Evolutionary conservation across 305 asterid species (phyloP), one percentile per base, ranked within the genome.

Genomic region (Fraxinus sp.): DNA sequence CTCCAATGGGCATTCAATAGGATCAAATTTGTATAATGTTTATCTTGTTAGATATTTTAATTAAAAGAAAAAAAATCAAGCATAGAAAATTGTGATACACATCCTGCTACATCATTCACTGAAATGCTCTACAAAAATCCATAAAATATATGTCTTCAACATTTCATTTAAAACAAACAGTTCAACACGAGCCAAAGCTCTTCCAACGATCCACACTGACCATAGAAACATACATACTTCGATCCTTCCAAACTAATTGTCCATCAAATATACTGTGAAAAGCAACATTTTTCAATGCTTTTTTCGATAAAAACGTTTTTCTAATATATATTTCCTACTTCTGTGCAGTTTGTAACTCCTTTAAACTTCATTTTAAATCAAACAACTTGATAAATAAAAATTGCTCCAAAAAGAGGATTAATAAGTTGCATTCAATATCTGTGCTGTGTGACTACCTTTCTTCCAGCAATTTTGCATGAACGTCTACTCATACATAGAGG

Each of bases 401-500:
- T 32, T 28, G 72, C 79, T 28, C 26, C 32, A 22, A 30, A 49
- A 28, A 33, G 16, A 70, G 35, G 33, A 68, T 46, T 14, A 11
- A 24, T 43, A 37, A 84, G 3, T 32, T 62, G 13, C 39, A 59
- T 49, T 20, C 75, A 30, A 84, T 30, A 18, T 39, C 57, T 10
- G n/a, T 28, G 76, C 7, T 2, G 43, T 43, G 14, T 83, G 13
- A 33, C 22, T 86, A 93, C 98, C 97, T 95, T 95, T 89, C 99
- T 90, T 75, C 96, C 95, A 77, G 97, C 98, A 87, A 95, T 93
- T 89, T 95, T 95, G 87, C 92, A 84, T 82, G 97, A 93, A 75
- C 97, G 96, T 79, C 98, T 87, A 46, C 99, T 97, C 99, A 95
- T 95, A 92, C 90, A 91, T 74, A 94, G 87, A 39, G 92, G 92